Evolutionary conservation across 257 asterid species (phyloP).

Genomic region (Nicotiana paniculata): DNA sequence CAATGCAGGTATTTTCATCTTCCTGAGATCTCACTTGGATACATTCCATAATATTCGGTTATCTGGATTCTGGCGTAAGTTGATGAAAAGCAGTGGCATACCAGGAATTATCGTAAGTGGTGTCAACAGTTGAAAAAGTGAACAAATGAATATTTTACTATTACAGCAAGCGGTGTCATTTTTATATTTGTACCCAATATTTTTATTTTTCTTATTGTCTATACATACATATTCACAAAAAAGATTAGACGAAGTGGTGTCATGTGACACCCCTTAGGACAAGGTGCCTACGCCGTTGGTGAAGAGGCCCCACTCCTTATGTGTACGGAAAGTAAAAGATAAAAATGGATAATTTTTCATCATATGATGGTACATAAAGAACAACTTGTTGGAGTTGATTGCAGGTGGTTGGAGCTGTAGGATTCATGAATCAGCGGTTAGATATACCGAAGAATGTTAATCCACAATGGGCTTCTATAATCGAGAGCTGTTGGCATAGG

Average conservation of each 20-base stretch:
- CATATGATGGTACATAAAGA: neutral
- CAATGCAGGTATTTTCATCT: constrained; percentile 67
- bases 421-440: constrained; percentile 85
- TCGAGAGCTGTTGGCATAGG: constrained; percentile 90
- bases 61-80: neutral
- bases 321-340: neutral
- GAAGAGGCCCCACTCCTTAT: neutral
- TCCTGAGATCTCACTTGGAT: neutral
- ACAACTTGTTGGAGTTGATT: constrained; percentile 9
- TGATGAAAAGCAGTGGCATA: no score
- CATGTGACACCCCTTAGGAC: no score
- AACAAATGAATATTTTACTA: no score
- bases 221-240: no score
- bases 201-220: no score
- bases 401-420: constrained; percentile 95
- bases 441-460: constrained; percentile 71
- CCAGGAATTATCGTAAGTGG: no score
- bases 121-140: no score
- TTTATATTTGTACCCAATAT: no score
- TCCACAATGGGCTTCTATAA: constrained; percentile 73
- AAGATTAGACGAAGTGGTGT: no score
- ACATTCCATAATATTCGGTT: neutral
- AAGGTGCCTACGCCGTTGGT: neutral
- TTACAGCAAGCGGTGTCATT: no score
- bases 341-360: neutral